Conservation (phyloP, 2,329 filamentous ascomycete genomes). For the Colletotrichum plurivorum region DNA sequence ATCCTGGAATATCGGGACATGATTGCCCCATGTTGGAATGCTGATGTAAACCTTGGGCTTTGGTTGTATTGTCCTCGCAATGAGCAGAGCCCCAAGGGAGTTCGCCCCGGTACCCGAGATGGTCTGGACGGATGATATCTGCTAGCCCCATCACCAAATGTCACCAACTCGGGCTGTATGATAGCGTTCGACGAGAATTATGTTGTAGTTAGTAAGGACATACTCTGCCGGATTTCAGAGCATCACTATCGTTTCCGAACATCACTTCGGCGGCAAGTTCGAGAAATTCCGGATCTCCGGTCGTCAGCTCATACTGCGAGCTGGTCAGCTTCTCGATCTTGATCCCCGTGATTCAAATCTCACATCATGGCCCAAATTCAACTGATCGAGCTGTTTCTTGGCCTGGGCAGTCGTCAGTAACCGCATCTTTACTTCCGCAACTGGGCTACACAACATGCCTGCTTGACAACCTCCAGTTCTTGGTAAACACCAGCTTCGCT, state of each 20-base stretch:
- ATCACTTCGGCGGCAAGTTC: conserved; percentile 47
- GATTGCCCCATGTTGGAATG: conserved; percentile 52
- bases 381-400: conserved; percentile 42
- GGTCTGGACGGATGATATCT: conserved; percentile 53
- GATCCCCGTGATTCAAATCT: background rate
- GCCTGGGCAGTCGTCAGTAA: conserved; percentile 40
- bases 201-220: background rate
- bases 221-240: conserved; percentile 14
- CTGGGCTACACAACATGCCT: conserved; percentile 28
- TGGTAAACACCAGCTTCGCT: conserved; percentile 50
- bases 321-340: background rate
- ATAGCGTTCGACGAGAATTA: no score
- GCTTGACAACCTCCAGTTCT: conserved; percentile 47
- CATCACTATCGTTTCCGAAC: conserved; percentile 46
- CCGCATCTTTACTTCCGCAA: conserved; percentile 1
- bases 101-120: conserved; percentile 55
- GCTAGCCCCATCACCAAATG: no score
- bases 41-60: conserved; percentile 48
- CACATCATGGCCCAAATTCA: conserved; percentile 47
- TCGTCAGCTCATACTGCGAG: conserved; percentile 52
- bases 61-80: conserved; percentile 44
- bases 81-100: conserved; percentile 51
- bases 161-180: no score
- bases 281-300: conserved; percentile 49
- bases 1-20: conserved; percentile 48